Base-by-base conservation (phyloP, 1,139 yeast genomes). In the Nematodospora anomalae region DNA sequence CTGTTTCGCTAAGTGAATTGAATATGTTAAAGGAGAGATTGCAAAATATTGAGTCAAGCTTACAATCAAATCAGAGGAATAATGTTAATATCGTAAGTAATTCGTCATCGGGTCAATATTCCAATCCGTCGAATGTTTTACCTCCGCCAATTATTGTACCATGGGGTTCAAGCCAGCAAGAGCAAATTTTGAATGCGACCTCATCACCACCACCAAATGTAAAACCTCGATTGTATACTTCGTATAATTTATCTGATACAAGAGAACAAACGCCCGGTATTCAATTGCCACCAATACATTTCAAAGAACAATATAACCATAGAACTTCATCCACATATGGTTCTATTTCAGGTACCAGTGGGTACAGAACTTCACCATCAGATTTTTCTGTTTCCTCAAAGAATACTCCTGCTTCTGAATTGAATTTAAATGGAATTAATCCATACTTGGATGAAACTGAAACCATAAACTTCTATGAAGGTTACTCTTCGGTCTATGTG, bases 401-500 rank as follows among this genome's bases (percentile, higher is more conserved):
- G 5, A 23, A 16, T 13, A 9, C 29, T 3, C 18, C 32, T 6
- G 32, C 16, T n/a, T 21, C 32, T 18, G 13, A 23, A 13, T n/a
- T 15, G 13, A 21, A 33, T 18, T 16, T 47, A 11, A 33, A 43
- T 15, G 59, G 58, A 6, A 28, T 48, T 10, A 56, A 60, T 32
- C 67, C 67, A 1, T 59, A 53, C 40, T 49, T 44, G 14, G 45
- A 47, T 24, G 49, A 46, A 2, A 43, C 51, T 5, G 66, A 60
- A 30, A 53, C 57, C 0, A 64, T 73, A 30, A 64, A 71, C 41
- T 68, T 74, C 38, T 71, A 60, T 48, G 70, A 62, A 22, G 67
- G 67, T 4, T 71, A 66, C 42, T 52, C 67, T 7, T 62, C 79
- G 0, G 55, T 74, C 22, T 63, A 67, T 41, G 51, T 61, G 6